phyloP scores from a whole-genome alignment of 345 rosid species.

The Erodium maritimum region DNA sequence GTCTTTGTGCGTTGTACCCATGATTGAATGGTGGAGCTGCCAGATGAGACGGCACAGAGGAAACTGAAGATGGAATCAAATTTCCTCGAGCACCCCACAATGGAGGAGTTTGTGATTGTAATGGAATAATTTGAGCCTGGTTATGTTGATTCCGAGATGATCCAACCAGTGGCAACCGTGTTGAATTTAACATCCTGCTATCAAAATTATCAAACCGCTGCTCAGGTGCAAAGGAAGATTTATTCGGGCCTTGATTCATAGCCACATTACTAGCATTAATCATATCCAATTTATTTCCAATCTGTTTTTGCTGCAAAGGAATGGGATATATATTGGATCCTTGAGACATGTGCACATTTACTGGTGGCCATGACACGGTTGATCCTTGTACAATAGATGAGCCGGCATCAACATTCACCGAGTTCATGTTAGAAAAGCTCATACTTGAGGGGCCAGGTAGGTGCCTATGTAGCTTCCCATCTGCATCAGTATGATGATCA shows the following conservation, averaged over 20 bases:
- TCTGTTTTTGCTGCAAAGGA: constrained; percentile 33
- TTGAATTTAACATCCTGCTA: constrained; percentile 25
- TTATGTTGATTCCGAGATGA: constrained; percentile 35
- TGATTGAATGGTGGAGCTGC: constrained; percentile 27
- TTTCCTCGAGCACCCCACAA: constrained; percentile 30
- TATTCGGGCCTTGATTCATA: constrained; percentile 35
- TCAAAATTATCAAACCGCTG: constrained; percentile 32
- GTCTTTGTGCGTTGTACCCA: constrained; percentile 41
- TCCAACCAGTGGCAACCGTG: constrained; percentile 18
- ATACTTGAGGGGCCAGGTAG: constrained; percentile 21
- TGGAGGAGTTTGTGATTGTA: constrained; percentile 34
- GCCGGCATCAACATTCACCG: constrained; percentile 21
- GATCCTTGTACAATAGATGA: constrained; percentile 19
- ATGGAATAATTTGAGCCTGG: constrained; percentile 29
- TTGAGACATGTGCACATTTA: constrained; percentile 43
- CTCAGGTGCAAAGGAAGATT: constrained; percentile 36
- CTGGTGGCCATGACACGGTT: constrained; percentile 42
- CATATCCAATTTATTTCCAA: constrained; percentile 30
- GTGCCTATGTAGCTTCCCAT: neutral
- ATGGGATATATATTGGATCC: constrained; percentile 30
- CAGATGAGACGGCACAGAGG: constrained; percentile 33
- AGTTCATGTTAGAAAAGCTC: constrained; percentile 34
- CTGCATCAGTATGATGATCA: constrained; percentile 15
- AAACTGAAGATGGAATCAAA: constrained; percentile 24
- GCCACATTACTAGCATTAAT: constrained; percentile 25